Base-by-base conservation (phyloP, 2,329 filamentous ascomycete species). In the Monosporascus sp. region DNA sequence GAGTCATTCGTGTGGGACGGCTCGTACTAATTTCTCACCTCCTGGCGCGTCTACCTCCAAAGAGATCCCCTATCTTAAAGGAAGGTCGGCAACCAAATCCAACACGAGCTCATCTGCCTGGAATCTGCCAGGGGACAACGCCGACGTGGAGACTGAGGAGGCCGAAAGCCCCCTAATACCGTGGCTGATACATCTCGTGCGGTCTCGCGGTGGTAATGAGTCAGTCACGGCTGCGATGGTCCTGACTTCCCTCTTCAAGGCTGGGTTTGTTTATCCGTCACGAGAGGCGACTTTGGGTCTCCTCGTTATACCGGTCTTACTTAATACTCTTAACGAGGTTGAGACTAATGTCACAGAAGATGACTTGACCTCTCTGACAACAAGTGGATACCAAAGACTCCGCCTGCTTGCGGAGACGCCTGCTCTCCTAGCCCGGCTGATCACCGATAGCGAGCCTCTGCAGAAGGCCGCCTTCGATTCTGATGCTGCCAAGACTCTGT, bases 401-500 rank as follows among this genome's bases (percentile, higher is more conserved):
- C 68, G 73, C 8, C 76, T 91, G 14, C 77, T 85, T 52, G 89
- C 93, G 67, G 82, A 83, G 57, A 85, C 88, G 2, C 89, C 92
- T 7, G 79, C 83, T 1, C 81, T 95, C 11, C 76, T 97, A 52
- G 89, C 91, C 17, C 84, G 86, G 46, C 77, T 97, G 40, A 84
- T 96, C 19, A 84, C 85, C 26, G 89, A 94, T 63, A 91, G 86
- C 66, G 84, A 88, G 55, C 79, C 82, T 54, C 77, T 97, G 51
- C 93, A 97, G 70, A 88, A 86, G 62, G 86, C 90, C 38, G 91
- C 91, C 0, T 87, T 86, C 44, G 89, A 97, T 55, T 78, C 77
- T 53, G 70, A 74, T 26, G 78, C 74, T 1, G 70, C 80, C 48
- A 74, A 74, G 59, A 68, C 71, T 2, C 64, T 80, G 35, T 73